Evolutionary conservation across 345 rosid species (phyloP).

Genomic region (Camelina hispida): DNA sequence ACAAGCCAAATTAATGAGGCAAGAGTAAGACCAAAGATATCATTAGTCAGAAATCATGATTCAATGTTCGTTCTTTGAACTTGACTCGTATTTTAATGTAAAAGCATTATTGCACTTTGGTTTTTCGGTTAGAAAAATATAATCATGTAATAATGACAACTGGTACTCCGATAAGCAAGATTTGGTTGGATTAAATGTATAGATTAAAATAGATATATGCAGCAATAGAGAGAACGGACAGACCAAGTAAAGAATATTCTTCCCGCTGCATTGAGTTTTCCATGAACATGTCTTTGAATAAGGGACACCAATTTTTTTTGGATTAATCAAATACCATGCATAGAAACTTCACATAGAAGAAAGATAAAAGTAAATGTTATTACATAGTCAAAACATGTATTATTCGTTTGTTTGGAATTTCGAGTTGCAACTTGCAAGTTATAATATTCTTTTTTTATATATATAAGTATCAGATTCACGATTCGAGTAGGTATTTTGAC

Average conservation of each 20-base stretch:
- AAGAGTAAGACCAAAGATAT: slow-evolving; percentile 8
- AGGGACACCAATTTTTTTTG: neutral
- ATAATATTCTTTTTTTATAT: neutral
- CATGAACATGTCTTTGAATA: neutral
- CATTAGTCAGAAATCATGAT: neutral
- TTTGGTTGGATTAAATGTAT: slow-evolving; percentile 16
- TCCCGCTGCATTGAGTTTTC: slow-evolving; percentile 20
- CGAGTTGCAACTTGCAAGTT: neutral
- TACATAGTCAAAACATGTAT: neutral
- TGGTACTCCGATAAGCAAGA: slow-evolving; percentile 6
- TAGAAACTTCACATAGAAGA: neutral
- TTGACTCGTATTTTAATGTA: neutral
- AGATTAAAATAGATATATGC: neutral
- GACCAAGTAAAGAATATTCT: slow-evolving; percentile 30
- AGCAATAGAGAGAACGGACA: slow-evolving; percentile 11
- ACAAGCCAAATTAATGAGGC: neutral
- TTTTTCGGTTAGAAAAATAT: neutral
- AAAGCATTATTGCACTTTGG: slow-evolving; percentile 13
- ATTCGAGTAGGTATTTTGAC: neutral
- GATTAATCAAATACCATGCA: neutral
- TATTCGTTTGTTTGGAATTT: neutral
- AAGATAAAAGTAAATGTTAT: neutral
- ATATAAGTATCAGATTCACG: neutral
- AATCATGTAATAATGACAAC: slow-evolving; percentile 8
- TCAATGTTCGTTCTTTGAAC: slow-evolving; percentile 36